Conservation (phyloP, 495 filamentous ascomycete species). For the Terfezia claveryi region DNA sequence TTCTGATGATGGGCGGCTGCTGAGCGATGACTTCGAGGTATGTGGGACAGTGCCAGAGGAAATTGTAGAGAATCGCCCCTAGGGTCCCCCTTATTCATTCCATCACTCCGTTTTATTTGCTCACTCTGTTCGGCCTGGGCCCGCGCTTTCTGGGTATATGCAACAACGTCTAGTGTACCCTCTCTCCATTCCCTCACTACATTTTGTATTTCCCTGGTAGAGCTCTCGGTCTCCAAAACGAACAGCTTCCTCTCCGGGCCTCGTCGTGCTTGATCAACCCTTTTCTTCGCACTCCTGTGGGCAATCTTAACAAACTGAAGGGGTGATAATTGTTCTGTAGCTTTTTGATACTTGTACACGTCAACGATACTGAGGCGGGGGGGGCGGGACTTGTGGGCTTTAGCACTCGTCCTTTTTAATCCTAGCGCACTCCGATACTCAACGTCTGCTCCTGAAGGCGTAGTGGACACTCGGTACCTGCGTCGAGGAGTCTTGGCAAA, state of each 20-base stretch:
- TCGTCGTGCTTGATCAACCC: conserved; percentile 41
- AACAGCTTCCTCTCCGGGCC: conserved; percentile 59
- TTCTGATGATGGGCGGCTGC: too few species aligned
- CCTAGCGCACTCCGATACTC: conserved; percentile 15
- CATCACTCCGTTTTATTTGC: too few species aligned
- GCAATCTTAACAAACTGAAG: conserved; percentile 67
- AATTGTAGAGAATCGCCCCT: too few species aligned
- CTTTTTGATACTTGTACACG: conserved; percentile 28
- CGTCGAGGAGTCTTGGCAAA: too few species aligned
- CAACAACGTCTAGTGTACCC: conserved; percentile 25
- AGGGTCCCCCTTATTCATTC: too few species aligned
- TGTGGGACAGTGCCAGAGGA: too few species aligned
- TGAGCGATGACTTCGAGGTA: too few species aligned
- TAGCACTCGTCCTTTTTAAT: conserved; percentile 3
- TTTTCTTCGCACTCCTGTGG: conserved; percentile 40
- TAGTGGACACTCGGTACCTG: neutral
- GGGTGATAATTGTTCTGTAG: conserved; percentile 15
- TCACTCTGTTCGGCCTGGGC: neutral
- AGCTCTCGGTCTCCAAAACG: conserved; percentile 41
- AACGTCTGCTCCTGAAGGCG: conserved; percentile 3
- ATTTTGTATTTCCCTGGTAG: conserved; percentile 52
- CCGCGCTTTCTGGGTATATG: neutral
- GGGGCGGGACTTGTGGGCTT: too few species aligned
- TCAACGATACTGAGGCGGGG: conserved; percentile 54
- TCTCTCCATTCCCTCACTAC: conserved; percentile 53